Base-by-base conservation (phyloP, 2,329 filamentous ascomycete species). In the Colletotrichum sp. region DNA sequence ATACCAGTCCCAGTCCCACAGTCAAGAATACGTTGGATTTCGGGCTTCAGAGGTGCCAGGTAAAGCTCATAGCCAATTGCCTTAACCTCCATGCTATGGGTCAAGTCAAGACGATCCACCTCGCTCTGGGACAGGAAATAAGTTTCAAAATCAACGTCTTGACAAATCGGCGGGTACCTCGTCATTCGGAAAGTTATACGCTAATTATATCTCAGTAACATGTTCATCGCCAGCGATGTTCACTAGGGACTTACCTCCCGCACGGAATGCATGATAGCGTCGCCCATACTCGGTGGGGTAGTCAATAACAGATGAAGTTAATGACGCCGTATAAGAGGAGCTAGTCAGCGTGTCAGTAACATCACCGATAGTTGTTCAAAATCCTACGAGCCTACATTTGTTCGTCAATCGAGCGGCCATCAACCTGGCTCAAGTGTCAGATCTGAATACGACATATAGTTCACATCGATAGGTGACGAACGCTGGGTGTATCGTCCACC, bases 361-460 rank as follows among this genome's bases (percentile, higher is more conserved):
- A 38, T 5, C 36, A 18, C 36, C 36, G 16, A n/a, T 1, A 9
- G 36, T 43, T 9, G 16, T 43, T 18, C 16, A 3, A 9, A 43
- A 2, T 9, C 16, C 2, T 43, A 2, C 36, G 2, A 43, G 36
- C 16, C 12, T 18, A 18, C 36, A 43, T 43, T 43, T 43, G 36
- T 3, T 43, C 36, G 36, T 43, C 36, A 43, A 43, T 43, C 16
- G 36, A 43, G 36, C 36, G 36, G 16, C 36, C 36, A 10, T 43
- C 36, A 43, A 18, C 16, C 36, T 43, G 36, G 7, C 36, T 43
- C 36, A 43, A 43, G 16, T 9, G 36, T 43, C 16, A 43, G 36
- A 43, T 43, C 0, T 0, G 1, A 18, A 18, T 18, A n/a, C 36
- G 16, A 43, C 3, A 1, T 38, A 38, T 7, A 38, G 1, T 38